Base-by-base conservation (phyloP, 73 alveolate species). In the Diophrys sp. region DNA sequence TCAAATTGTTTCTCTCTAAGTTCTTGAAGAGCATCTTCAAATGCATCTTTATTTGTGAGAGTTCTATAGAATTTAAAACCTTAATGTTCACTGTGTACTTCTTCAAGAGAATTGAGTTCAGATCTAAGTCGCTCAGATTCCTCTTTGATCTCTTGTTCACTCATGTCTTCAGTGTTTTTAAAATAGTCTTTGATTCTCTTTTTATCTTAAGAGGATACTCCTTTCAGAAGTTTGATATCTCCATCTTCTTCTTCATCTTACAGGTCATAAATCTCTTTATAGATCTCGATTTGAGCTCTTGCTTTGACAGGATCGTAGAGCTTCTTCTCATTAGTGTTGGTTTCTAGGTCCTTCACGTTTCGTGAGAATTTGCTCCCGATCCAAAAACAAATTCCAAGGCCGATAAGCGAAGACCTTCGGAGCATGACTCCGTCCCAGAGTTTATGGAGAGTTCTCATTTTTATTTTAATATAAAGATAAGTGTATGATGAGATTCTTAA, bases 1-100 rank as follows among this genome's bases (percentile, higher is more conserved):
- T 85, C 93, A 57, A 85, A 85, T 62, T 85, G 73, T 70, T 72
- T 85, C 54, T 84, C 92, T 71, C 92, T 78, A 28, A 84, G 33
- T 53, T 85, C 93, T 1, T 56, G 27, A 23, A 85, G 78, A 0
- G 93, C 93, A 57, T 85, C 88, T 66, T 85, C 93, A 53, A 85
- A 79, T 0, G 86, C 82, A 31, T 85, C 93, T 54, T 85, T 85
- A 1, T 85, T 85, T 75, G 83, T 85, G 31, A 74, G 72, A 0
- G 93, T 85, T 33, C 93, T 54, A 28, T 79, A 78, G 77, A 85
- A 79, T 69, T 85, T 85, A 73, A 85, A 85, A 11, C 93, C 93
- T 79, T 85, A 73, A 78, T 85, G 93, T 1, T 30, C 23, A 29
- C 79, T 31, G 53, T 80, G 79, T 57, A 85, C 89, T 34, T 85